Evolutionary conservation across 2,329 filamentous ascomycete genomes (phyloP), one percentile per base, ranked within the genome.

Genomic region (Sclerotinia subarctica): DNA sequence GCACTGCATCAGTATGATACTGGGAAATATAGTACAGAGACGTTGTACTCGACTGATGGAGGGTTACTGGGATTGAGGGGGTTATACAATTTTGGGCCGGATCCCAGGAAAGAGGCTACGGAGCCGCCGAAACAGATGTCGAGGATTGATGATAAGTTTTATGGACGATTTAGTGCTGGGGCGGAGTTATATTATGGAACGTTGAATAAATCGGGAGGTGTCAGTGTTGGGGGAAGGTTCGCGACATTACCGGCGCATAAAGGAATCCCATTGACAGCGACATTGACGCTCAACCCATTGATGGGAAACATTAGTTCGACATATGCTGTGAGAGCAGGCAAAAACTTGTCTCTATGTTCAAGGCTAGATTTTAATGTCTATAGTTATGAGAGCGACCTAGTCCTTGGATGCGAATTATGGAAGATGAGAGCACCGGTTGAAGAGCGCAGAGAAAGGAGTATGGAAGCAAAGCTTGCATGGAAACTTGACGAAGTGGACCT

Each of bases 281-380:
- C 95, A 1, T 81, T 98, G 74, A 98, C 94, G 10, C 80, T 97
- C 60, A 98, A 97, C 74, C 95, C 95, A 5, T 82, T 99, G 60
- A 97, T 97, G 87, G 95, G 95, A 24, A 96, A 92, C 76, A 84
- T 99, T 69, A 94, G 91, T 68, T 92, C 93, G 47, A 96, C 89
- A 21, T 99, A 99, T 78, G 92, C 95, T 0, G 92, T 98, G 59
- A 90, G 92, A 75, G 94, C 94, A 2, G 93, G 93, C 3, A 86
- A 86, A 46, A 88, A 93, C 74, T 87, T 96, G 73, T 91, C 93
- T 15, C 85, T 99, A 62, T 95, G 93, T 71, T 96, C 93, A 29
- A 88, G 91, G 62, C 94, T 98, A 80, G 93, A 96, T 76, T 99
- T 99, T 80, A 99, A 99, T 76, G 91, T 97, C 62, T 98, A 97